A percentile compares a stretch with the other conserved stretches of the same genome.
These are phyloP conservation scores for Ulmus americana DNA, from an alignment of 331 rosid genomes.

Conservation along the genomic window DNA sequence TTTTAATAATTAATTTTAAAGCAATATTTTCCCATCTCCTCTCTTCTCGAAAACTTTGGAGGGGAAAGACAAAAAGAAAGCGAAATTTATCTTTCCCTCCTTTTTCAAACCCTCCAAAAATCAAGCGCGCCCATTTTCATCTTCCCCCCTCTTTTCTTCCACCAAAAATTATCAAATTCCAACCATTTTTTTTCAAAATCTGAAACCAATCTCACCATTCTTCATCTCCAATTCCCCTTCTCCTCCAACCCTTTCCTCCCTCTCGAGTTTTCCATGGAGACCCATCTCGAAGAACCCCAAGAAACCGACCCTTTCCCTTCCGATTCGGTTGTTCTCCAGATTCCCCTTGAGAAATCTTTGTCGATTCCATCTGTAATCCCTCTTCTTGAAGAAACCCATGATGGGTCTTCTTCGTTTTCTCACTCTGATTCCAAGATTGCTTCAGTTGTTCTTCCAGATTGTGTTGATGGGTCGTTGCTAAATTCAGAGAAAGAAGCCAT, in stretches of 20 bases:
- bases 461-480: conserved; percentile 1
- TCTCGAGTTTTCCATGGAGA: conserved; percentile 16
- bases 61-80: conserved; percentile 5
- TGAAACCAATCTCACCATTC: conserved; percentile 6
- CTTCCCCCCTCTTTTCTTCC: conserved; percentile 34
- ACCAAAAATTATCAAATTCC: neutral
- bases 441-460: conserved; percentile 12
- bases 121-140: conserved; percentile 11
- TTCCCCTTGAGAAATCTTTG: neutral
- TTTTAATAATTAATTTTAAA: no score
- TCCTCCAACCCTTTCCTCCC: neutral
- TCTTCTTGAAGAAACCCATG: conserved; percentile 8
- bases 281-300: conserved; percentile 12
- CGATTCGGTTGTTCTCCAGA: neutral
- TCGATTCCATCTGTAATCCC: conserved; percentile 7
- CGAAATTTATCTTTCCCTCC: conserved; percentile 49
- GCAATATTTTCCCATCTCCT: no score
- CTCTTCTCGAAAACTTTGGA: no score
- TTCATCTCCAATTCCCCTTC: neutral
- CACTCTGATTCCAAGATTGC: neutral
- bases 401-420: conserved; percentile 11
- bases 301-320: conserved; percentile 2
- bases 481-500: neutral
- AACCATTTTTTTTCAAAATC: neutral
- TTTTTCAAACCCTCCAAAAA: conserved; percentile 26